Evolutionary conservation across 2,329 filamentous ascomycete species (phyloP).

Genomic region (Fusarium ambrosium): DNA sequence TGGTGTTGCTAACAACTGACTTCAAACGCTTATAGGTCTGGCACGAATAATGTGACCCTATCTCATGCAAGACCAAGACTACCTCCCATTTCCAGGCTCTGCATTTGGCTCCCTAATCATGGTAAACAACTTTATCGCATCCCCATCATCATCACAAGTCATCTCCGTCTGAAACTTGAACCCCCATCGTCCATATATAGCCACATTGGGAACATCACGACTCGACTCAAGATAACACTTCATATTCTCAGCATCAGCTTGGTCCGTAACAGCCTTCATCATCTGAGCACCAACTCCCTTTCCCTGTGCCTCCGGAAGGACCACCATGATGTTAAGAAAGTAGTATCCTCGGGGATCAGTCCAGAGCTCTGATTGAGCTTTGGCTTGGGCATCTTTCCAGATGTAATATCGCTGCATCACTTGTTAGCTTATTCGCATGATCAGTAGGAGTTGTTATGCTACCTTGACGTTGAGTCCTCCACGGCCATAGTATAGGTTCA

Average conservation of each 20-base stretch:
- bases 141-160: slow-evolving; percentile 74
- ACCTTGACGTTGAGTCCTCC: slow-evolving; percentile 75
- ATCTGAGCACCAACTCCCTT: slow-evolving; percentile 75
- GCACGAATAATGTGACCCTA: too few relatives aligned
- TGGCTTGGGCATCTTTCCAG: slow-evolving; percentile 76
- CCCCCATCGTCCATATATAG: slow-evolving; percentile 78
- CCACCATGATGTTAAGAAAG: slow-evolving; percentile 82
- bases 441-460: background rate
- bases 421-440: background rate
- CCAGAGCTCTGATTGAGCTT: slow-evolving; percentile 74
- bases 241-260: slow-evolving; percentile 74
- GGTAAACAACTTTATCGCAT: slow-evolving; percentile 65
- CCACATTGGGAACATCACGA: slow-evolving; percentile 75
- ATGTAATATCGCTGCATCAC: slow-evolving; percentile 73
- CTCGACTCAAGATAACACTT: slow-evolving; percentile 80
- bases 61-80: rapidly evolving
- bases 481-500: slow-evolving; percentile 77
- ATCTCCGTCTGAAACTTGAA: slow-evolving; percentile 76
- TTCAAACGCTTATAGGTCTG: too few relatives aligned
- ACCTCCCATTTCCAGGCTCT: background rate
- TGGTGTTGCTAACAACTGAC: background rate
- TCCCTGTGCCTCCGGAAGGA: slow-evolving; percentile 74
- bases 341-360: slow-evolving; percentile 77
- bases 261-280: slow-evolving; percentile 72
- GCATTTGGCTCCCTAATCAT: slow-evolving; percentile 56